A percentile compares a stretch with the other conserved stretches of the same genome.
These are phyloP conservation scores for Aspergillus coremiiformis DNA, from an alignment of 495 filamentous ascomycete genomes.

Conservation along the genomic window DNA sequence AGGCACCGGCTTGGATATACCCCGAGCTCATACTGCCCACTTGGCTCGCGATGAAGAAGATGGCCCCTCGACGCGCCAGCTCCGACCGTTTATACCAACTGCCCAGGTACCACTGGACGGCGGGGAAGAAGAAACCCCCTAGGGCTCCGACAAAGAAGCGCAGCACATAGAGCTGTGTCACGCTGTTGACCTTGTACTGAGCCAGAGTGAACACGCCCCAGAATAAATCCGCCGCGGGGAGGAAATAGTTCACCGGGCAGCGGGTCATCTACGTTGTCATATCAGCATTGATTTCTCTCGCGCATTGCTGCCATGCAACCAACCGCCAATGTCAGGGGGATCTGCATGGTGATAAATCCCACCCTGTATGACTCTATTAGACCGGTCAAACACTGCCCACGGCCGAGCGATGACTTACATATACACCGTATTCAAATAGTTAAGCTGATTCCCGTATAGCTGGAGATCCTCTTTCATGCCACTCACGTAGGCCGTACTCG, in stretches of 20 bases:
- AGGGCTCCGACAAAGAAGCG: constrained; percentile 85
- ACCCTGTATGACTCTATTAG: constrained; percentile 9
- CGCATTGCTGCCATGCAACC: background rate
- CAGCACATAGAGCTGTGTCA: constrained; percentile 36
- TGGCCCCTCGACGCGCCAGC: constrained; percentile 31
- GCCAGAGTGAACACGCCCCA: constrained; percentile 38
- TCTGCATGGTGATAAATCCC: constrained; percentile 23
- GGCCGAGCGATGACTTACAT: constrained; percentile 7
- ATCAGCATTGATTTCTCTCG: background rate
- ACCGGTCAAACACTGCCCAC: background rate
- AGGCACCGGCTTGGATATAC: constrained; percentile 38
- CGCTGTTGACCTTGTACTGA: constrained; percentile 29
- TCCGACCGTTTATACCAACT: constrained; percentile 29
- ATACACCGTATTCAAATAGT: constrained; percentile 40
- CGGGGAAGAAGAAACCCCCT: constrained; percentile 71
- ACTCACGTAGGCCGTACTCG: constrained; percentile 24
- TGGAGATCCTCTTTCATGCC: constrained; percentile 25
- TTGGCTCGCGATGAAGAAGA: constrained; percentile 37
- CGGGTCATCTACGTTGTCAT: constrained; percentile 16
- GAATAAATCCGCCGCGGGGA: constrained; percentile 29
- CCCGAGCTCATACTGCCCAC: constrained; percentile 40
- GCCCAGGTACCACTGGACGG: constrained; percentile 24
- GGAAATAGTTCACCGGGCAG: constrained; percentile 24
- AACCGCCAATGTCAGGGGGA: constrained; percentile 20
- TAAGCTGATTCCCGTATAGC: constrained; percentile 40